Base-by-base conservation (phyloP, 2,329 filamentous ascomycete genomes). In the Cladosporium halotolerans region DNA sequence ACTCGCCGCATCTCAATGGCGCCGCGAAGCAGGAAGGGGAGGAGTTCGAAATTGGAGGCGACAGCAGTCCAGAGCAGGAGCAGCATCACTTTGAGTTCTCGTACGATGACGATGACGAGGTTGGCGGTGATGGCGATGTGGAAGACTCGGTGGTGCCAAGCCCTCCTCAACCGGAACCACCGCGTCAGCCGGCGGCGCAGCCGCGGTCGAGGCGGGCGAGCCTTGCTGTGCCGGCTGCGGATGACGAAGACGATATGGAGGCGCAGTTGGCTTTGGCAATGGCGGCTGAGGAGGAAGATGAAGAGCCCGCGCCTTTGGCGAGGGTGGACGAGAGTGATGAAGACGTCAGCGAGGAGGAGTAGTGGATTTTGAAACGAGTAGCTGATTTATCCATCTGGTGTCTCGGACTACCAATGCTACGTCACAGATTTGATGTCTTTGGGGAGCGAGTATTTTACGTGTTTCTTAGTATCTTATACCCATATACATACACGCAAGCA, bases 271-370 rank as follows among this genome's bases (percentile, higher is more conserved):
- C 72, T 55, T 62, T 69, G 50, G 73, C 70, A 0, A 56, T 70
- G 60, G 63, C 71, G 39, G 66, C 65, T 32, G 63, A 66, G n/a
- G 63, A 64, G 36, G 64, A 66, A 16, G 59, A 58, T 28, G 57
- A 56, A 39, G 57, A 54, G 36, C 51, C 54, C 16, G 53, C 45
- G 42, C 67, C 62, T 23, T 68, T 70, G 52, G 70, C 71, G 56
- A 53, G 43, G n/a, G 11, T 42, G 28, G 51, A 46, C n/a, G 72
- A 75, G 58, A 74, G 72, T 55, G 74, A 76, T 52, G 72, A 75
- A 57, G 73, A 75, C 59, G 58, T 59, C 14, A 62, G 60, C 44
- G 60, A 62, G 49, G 60, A 62, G 45, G 60, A 62, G 45, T 62
- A 42, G 32, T n/a, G 13, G 36, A 33, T 9, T 39, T 16, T 39